Base-by-base conservation (phyloP, 805 yeast genomes). In the Alloascoidea africana region DNA sequence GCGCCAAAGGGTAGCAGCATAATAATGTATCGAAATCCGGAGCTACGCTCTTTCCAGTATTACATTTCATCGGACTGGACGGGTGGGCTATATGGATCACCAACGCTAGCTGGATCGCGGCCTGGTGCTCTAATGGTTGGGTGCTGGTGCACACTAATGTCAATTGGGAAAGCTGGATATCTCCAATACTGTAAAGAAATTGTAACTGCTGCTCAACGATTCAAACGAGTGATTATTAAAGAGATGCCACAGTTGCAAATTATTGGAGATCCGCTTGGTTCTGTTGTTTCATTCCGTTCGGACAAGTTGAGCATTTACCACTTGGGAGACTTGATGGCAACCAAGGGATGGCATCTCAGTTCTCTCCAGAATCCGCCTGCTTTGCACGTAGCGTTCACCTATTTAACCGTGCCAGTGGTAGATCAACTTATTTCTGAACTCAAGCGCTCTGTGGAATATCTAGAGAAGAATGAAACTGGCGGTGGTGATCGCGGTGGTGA, bases 51-150 rank as follows among this genome's bases (percentile, higher is more conserved):
- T 45, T 68, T 78, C 49, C 98, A 91, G 59, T 89, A 91, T 56
- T 91, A 77, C 55, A 68, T 87, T 18, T 67, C 75, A 37, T 63
- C 84, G 1, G 83, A 77, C 43, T 89, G 98, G 98, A 64, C 76
- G 3, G 98, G 98, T 19, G 98, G 98, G 0, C 63, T 89, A 46
- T 89, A 89, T 52, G 98, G 96, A 0, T 84, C 96, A 0, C 96
- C 97, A 2, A 91, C 97, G 0, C 61, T 91, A 36, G 96, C 97
- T 0, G 98, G 98, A 1, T 83, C 95, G 6, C 70, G 97, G 45
- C 97, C 97, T 0, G 98, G 98, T 36, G 96, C 97, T 0, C 63
- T 89, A 27, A 81, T 86, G 67, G 97, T 81, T n/a, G 97, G 96
- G 0, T 87, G 97, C 55, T 91, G 97, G 96, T 93, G 96, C 0